Evolutionary conservation across 805 yeast species (phyloP).

Genomic region (Sugiyamaella americana): DNA sequence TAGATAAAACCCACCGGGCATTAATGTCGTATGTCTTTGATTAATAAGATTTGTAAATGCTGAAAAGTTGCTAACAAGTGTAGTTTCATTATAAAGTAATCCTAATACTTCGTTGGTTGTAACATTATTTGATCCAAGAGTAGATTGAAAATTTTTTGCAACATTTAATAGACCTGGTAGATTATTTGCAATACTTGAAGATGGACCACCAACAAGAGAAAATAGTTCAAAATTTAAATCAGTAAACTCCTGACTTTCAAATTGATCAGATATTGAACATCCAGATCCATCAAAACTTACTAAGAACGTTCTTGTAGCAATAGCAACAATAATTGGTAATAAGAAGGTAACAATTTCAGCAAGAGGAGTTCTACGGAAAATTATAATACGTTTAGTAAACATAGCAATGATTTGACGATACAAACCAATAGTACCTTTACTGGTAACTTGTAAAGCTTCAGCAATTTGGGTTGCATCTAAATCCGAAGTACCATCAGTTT

Average conservation of each 20-base stretch:
- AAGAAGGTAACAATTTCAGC: slow-evolving; percentile 25
- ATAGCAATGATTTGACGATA: slow-evolving; percentile 26
- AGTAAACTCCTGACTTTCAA: slow-evolving; percentile 15
- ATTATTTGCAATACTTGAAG: neutral
- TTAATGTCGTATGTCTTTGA: slow-evolving; percentile 22
- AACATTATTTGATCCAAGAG: slow-evolving; percentile 6
- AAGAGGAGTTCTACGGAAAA: slow-evolving; percentile 27
- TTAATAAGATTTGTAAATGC: slow-evolving; percentile 21
- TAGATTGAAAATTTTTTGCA: slow-evolving; percentile 10
- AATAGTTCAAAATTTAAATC: slow-evolving; percentile 9
- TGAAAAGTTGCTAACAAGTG: slow-evolving; percentile 18
- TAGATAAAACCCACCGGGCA: slow-evolving; percentile 31
- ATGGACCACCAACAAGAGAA: slow-evolving; percentile 18
- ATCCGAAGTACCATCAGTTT: slow-evolving; percentile 2
- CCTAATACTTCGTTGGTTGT: slow-evolving; percentile 4
- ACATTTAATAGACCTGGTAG: slow-evolving; percentile 13
- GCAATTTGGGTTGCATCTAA: slow-evolving; percentile 6
- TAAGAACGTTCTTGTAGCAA: slow-evolving; percentile 21
- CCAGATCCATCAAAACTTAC: slow-evolving; percentile 17
- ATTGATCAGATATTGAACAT: slow-evolving; percentile 15
- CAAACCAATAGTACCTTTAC: slow-evolving; percentile 16
- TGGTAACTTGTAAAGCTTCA: slow-evolving; percentile 8
- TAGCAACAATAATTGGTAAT: slow-evolving; percentile 31
- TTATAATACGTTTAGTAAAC: slow-evolving; percentile 28
- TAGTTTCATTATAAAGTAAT: slow-evolving; percentile 4